phyloP scores from a whole-genome alignment of 2,329 filamentous ascomycete genomes.

The Colletotrichum eleusines region DNA sequence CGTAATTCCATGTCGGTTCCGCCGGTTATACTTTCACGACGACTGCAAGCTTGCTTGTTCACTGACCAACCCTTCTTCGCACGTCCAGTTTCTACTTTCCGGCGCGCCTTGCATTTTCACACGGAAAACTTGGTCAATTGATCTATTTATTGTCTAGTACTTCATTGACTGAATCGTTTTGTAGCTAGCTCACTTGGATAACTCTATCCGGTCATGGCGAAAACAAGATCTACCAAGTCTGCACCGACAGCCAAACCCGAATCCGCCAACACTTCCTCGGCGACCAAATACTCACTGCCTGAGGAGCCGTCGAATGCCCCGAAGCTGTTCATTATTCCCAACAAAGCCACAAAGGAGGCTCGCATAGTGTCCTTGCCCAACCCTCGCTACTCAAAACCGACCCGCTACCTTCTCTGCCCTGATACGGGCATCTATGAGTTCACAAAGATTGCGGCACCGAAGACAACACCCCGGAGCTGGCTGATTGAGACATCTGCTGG shows the following conservation, averaged over 20 bases:
- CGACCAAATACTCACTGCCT: slow-evolving; percentile 56
- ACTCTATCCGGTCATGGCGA: slow-evolving; percentile 56
- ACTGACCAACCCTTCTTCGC: not conserved
- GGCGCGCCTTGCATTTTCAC: not conserved
- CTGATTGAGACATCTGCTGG: slow-evolving; percentile 59
- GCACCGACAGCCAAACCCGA: slow-evolving; percentile 50
- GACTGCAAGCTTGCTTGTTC: not conserved
- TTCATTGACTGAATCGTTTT: not conserved
- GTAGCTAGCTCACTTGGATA: not conserved
- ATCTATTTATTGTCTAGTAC: not conserved
- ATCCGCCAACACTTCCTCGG: slow-evolving; percentile 45
- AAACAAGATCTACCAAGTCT: slow-evolving; percentile 60
- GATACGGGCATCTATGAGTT: slow-evolving; percentile 75
- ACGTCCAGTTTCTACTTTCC: not conserved
- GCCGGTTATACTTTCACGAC: not conserved
- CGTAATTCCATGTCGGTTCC: not conserved
- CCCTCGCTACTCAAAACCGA: slow-evolving; percentile 66
- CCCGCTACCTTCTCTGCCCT: slow-evolving; percentile 73
- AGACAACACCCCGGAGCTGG: slow-evolving; percentile 71
- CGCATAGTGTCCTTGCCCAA: slow-evolving; percentile 71
- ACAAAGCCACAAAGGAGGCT: slow-evolving; percentile 63
- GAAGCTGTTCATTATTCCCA: slow-evolving; percentile 72
- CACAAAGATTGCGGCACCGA: slow-evolving; percentile 66
- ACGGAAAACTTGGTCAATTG: not conserved
- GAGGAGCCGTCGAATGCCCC: slow-evolving; percentile 58